Evolutionary conservation across 140 eudicot genomes (phyloP).

Genomic region (Flaveria floridana): DNA sequence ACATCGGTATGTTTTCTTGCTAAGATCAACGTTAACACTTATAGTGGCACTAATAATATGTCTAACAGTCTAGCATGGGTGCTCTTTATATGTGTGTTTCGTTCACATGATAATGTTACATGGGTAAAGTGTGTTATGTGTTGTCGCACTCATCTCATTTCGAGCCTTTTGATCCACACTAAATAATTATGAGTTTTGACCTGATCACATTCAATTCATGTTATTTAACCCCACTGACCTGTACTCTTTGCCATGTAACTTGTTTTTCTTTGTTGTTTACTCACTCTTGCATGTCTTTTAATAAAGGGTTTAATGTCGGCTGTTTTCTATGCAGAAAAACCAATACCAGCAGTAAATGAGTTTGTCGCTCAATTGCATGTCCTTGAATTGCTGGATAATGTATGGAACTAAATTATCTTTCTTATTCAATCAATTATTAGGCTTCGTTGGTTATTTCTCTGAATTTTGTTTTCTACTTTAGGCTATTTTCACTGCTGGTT

Average conservation of each 20-base stretch:
- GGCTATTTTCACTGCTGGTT: conserved; percentile 98
- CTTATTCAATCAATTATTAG: not conserved
- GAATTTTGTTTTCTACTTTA: conserved; percentile 18
- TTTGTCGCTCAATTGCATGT: conserved; percentile 86
- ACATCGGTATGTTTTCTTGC: conserved; percentile 51
- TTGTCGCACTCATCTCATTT: not conserved
- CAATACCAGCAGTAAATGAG: conserved; percentile 67
- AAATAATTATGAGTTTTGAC: not conserved
- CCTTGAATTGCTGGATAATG: conserved; percentile 88
- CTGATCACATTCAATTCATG: not conserved
- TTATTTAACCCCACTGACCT: not conserved
- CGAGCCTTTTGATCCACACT: not conserved
- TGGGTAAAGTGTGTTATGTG: not conserved
- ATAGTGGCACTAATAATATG: no score
- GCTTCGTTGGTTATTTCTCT: not conserved
- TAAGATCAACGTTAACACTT: not conserved
- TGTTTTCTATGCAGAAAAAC: conserved; percentile 61
- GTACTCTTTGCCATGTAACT: not conserved
- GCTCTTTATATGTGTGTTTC: not conserved
- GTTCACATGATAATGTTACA: no score
- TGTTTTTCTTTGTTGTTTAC: not conserved
- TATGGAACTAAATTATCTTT: conserved; percentile 28
- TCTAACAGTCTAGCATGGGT: not conserved
- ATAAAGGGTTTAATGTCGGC: not conserved
- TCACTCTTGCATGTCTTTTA: not conserved